phyloP scores from a whole-genome alignment of 2,329 filamentous ascomycete species.

The Diaporthe eres region DNA sequence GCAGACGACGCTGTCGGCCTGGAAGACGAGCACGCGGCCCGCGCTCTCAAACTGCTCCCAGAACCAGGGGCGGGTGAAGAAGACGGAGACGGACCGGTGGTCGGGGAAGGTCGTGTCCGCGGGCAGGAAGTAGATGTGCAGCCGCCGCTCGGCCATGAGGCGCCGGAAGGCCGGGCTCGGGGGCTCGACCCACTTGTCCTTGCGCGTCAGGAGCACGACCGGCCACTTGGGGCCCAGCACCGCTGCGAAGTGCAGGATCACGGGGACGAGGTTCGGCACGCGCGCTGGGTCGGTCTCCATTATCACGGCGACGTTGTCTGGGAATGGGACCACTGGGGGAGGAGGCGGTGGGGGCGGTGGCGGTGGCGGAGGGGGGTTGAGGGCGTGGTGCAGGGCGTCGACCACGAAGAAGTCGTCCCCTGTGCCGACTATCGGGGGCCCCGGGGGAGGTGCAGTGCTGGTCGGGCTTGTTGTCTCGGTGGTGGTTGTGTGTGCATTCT shows the following conservation, averaged over 20 bases:
- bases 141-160: conserved; percentile 50
- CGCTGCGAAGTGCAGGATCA: conserved; percentile 51
- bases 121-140: conserved; percentile 57
- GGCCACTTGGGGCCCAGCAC: conserved; percentile 59
- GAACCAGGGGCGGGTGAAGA: conserved; percentile 53
- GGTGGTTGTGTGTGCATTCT: not conserved
- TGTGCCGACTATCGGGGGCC: conserved; percentile 27
- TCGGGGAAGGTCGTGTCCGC: conserved; percentile 51
- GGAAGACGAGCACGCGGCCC: conserved; percentile 54
- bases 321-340: conserved; percentile 29
- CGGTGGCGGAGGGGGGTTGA: conserved; percentile 36
- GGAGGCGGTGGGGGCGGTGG: conserved; percentile 36
- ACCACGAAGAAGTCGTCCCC: conserved; percentile 40
- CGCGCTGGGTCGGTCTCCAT: conserved; percentile 60
- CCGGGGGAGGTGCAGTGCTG: conserved; percentile 2
- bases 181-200: conserved; percentile 46
- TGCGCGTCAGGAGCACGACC: conserved; percentile 58
- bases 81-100: conserved; percentile 53
- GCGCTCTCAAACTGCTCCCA: conserved; percentile 54
- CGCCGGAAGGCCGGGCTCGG: conserved; percentile 53
- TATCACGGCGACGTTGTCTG: conserved; percentile 45
- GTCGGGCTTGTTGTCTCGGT: not conserved
- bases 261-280: conserved; percentile 52
- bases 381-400: conserved; percentile 37
- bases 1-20: conserved; percentile 56